Conservation (phyloP, 768 basidiomycete species). For the Russula abietina region DNA sequence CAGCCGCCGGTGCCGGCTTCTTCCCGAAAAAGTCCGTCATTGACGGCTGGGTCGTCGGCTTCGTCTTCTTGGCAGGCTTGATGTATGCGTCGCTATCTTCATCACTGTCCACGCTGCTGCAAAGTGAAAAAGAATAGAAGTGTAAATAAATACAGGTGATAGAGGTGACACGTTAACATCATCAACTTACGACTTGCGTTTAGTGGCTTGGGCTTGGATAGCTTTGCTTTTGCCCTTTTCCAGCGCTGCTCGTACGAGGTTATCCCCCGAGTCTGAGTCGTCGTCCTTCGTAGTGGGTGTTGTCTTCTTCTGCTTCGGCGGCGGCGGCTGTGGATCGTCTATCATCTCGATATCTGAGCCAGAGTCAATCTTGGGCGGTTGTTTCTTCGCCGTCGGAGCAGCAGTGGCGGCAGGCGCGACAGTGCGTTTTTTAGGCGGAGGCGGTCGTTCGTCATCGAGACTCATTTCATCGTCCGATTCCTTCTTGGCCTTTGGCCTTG, state of each 20-base stretch:
- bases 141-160: neutral
- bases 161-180: neutral
- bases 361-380: constrained; percentile 30
- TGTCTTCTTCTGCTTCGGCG: constrained; percentile 9
- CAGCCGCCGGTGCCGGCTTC: constrained; percentile 12
- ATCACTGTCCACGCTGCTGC: constrained; percentile 1
- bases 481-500: constrained; percentile 38
- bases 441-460: constrained; percentile 18
- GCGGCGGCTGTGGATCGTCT: constrained; percentile 30
- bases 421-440: constrained; percentile 25
- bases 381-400: constrained; percentile 26
- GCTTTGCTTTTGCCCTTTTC: constrained; percentile 44
- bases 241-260: constrained; percentile 28
- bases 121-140: neutral
- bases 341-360: constrained; percentile 30
- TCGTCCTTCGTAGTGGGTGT: neutral
- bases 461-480: constrained; percentile 23
- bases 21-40: constrained; percentile 62
- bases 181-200: constrained; percentile 61
- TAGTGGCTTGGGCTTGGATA: constrained; percentile 36
- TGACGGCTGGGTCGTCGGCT: constrained; percentile 27
- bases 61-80: constrained; percentile 54
- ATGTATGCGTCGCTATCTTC: constrained; percentile 23
- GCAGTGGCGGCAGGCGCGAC: constrained; percentile 23
- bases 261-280: constrained; percentile 41